Conservation (phyloP, 83 land plant genomes). For the Picea abies region DNA sequence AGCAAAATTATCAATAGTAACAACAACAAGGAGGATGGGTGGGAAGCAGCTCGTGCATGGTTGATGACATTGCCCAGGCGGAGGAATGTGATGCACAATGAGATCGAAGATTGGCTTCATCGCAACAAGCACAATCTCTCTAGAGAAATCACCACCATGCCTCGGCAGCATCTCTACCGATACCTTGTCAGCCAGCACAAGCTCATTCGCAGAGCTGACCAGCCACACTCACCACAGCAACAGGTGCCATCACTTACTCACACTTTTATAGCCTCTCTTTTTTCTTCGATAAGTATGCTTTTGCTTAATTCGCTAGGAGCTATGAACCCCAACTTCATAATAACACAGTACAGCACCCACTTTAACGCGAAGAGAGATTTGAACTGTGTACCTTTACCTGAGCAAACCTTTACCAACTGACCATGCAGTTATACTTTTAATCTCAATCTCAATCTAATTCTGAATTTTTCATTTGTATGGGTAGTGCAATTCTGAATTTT, state of each 20-base stretch:
- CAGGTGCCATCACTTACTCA: neutral
- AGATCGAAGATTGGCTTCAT: conserved; percentile 52
- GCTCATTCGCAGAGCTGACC: conserved; percentile 2
- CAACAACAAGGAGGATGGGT: conserved; percentile 20
- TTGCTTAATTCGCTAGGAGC: no score
- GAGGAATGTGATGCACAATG: conserved; percentile 25
- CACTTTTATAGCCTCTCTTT: no score
- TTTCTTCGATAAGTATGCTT: no score
- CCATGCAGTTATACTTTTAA: no score
- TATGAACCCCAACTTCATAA: no score
- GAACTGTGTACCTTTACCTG: no score
- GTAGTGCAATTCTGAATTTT: no score
- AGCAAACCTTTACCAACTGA: no score
- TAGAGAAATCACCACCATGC: conserved; percentile 30
- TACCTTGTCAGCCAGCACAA: conserved; percentile 19
- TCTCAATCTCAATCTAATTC: no score
- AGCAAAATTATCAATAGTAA: neutral
- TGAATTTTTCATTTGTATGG: no score
- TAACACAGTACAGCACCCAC: no score
- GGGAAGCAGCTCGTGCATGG: conserved; percentile 52
- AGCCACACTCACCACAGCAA: neutral
- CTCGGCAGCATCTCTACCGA: conserved; percentile 32
- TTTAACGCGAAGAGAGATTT: no score
- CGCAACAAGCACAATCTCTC: conserved; percentile 30
- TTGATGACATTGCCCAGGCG: conserved; percentile 42